Percentiles rank a stretch among this genome's conserved stretches.
phyloP scores from a whole-genome alignment of 2,329 filamentous ascomycete species.

The Chaetomium strumarium region DNA sequence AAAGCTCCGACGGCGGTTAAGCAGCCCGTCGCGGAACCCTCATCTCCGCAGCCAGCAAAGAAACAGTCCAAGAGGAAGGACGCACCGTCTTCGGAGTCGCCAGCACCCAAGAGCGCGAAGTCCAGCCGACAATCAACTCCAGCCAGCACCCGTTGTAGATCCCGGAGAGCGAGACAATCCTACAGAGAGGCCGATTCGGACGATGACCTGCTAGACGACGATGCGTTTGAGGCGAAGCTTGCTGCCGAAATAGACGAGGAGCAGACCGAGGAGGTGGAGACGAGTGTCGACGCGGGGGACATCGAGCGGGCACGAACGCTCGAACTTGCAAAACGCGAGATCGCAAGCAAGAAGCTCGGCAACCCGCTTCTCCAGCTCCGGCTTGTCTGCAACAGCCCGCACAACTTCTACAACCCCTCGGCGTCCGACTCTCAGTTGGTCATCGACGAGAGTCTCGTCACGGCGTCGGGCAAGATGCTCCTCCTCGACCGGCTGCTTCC shows the following conservation, averaged over 20 bases:
- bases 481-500: slow-evolving; percentile 82
- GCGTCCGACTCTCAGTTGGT: slow-evolving; percentile 50
- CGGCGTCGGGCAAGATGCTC: slow-evolving; percentile 90
- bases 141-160: slow-evolving; percentile 45
- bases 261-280: slow-evolving; percentile 33
- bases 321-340: slow-evolving; percentile 73
- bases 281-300: slow-evolving; percentile 49
- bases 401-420: slow-evolving; percentile 97
- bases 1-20: slow-evolving; percentile 21
- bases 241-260: slow-evolving; percentile 52
- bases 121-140: slow-evolving; percentile 73
- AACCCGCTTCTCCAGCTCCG: slow-evolving; percentile 91
- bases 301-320: slow-evolving; percentile 60
- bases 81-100: slow-evolving; percentile 29
- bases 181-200: slow-evolving; percentile 56
- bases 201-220: slow-evolving; percentile 65
- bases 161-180: slow-evolving; percentile 41
- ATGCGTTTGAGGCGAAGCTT: slow-evolving; percentile 75
- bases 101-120: slow-evolving; percentile 61
- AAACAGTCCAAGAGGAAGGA: slow-evolving; percentile 34
- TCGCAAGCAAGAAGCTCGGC: slow-evolving; percentile 84
- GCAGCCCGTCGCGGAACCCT: slow-evolving; percentile 24
- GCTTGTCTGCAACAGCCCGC: slow-evolving; percentile 85
- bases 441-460: slow-evolving; percentile 76
- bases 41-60: slow-evolving; percentile 15